Conservation (phyloP, 305 asterid genomes). For the Rubia tinctorum region DNA sequence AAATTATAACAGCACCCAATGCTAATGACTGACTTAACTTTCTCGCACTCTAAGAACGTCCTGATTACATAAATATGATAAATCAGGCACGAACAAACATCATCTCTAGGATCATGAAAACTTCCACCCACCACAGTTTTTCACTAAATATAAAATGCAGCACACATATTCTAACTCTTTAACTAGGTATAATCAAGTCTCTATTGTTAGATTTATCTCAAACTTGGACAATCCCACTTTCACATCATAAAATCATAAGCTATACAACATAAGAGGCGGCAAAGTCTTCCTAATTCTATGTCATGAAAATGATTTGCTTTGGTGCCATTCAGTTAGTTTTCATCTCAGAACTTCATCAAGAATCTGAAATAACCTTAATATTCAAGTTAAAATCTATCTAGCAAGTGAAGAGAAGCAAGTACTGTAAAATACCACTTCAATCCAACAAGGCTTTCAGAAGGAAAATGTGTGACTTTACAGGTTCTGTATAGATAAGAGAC, state of each 20-base stretch:
- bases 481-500: neutral
- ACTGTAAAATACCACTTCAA: neutral
- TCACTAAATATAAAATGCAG: neutral
- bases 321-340: neutral
- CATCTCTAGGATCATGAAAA: neutral
- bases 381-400: neutral
- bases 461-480: neutral
- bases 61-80: constrained; percentile 32
- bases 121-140: neutral
- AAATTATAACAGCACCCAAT: constrained; percentile 95
- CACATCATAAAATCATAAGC: neutral
- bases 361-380: neutral
- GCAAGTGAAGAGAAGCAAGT: neutral
- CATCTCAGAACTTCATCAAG: neutral
- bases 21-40: constrained; percentile 73
- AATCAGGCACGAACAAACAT: constrained; percentile 20
- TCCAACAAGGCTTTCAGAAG: neutral
- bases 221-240: constrained; percentile 3
- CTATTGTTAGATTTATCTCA: neutral
- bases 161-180: neutral
- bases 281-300: neutral
- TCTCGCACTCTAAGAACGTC: constrained; percentile 74
- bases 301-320: neutral
- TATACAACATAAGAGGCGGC: neutral
- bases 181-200: constrained; percentile 5